Evolutionary conservation across 768 basidiomycete genomes (phyloP).

Genomic region (Lanmaoa rubissima): DNA sequence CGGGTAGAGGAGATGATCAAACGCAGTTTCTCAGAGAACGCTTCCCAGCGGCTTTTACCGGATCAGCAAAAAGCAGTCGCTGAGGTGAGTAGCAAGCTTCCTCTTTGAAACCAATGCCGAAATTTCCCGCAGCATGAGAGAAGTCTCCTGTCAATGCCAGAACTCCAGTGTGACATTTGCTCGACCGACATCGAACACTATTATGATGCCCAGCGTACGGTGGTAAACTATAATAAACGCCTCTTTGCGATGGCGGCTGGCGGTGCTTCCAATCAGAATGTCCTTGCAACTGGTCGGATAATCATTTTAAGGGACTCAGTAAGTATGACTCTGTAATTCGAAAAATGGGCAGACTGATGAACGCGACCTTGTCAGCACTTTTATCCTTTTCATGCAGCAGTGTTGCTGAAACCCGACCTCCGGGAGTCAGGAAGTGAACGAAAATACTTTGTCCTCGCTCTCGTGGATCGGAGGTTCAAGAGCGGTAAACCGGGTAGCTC

Average conservation of each 20-base stretch:
- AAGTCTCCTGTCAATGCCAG: slow-evolving; percentile 55
- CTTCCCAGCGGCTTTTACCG: slow-evolving; percentile 87
- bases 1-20: slow-evolving; percentile 99
- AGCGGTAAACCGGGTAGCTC: slow-evolving; percentile 48
- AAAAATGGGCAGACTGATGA: background rate
- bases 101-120: slow-evolving; percentile 7
- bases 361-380: slow-evolving; percentile 60
- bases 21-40: slow-evolving; percentile 97
- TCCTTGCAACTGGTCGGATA: slow-evolving; percentile 71
- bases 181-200: slow-evolving; percentile 66
- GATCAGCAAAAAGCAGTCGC: slow-evolving; percentile 88
- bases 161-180: slow-evolving; percentile 69
- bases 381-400: slow-evolving; percentile 60
- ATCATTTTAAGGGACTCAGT: slow-evolving; percentile 83
- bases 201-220: slow-evolving; percentile 68
- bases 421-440: slow-evolving; percentile 49
- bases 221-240: slow-evolving; percentile 60
- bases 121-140: slow-evolving; percentile 61
- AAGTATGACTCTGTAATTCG: slow-evolving; percentile 26
- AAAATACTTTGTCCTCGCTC: slow-evolving; percentile 66
- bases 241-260: slow-evolving; percentile 59
- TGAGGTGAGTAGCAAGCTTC: slow-evolving; percentile 51
- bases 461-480: slow-evolving; percentile 66
- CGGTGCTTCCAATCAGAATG: slow-evolving; percentile 65
- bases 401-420: slow-evolving; percentile 67